phyloP scores from a whole-genome alignment of 2,329 filamentous ascomycete genomes.

The Alternaria sp. region DNA sequence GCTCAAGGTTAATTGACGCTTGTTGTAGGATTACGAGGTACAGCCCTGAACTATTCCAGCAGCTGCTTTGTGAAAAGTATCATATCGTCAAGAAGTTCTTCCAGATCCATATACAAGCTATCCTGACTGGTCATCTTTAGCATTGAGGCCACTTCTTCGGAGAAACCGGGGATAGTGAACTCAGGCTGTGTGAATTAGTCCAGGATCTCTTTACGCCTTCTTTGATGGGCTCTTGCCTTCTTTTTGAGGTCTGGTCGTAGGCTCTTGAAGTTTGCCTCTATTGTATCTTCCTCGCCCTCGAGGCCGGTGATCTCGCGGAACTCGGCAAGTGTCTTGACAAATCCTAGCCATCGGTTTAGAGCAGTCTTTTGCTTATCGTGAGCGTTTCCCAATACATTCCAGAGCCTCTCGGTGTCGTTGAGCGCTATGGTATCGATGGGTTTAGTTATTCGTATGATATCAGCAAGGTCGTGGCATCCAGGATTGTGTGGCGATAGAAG shows the following conservation, averaged over 20 bases:
- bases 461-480: not conserved
- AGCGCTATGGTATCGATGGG: not conserved
- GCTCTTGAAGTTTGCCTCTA: not conserved
- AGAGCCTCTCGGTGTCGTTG: not conserved
- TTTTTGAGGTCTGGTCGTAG: not conserved
- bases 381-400: not conserved
- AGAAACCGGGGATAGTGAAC: not conserved
- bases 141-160: not conserved
- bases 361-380: not conserved
- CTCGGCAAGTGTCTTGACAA: not conserved
- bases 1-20: too few species aligned
- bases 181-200: not conserved
- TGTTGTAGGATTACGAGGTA: too few species aligned
- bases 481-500: not conserved
- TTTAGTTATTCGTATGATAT: not conserved
- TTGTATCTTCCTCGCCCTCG: not conserved
- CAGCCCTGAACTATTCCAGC: not conserved
- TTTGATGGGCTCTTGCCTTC: not conserved
- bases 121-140: not conserved
- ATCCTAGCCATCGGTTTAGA: conserved; percentile 8
- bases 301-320: conserved; percentile 8
- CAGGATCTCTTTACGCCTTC: not conserved
- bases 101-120: not conserved
- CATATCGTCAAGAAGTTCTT: not conserved
- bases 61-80: not conserved